Evolutionary conservation across 345 rosid species (phyloP).

Genomic region (Erucastrum elatum): DNA sequence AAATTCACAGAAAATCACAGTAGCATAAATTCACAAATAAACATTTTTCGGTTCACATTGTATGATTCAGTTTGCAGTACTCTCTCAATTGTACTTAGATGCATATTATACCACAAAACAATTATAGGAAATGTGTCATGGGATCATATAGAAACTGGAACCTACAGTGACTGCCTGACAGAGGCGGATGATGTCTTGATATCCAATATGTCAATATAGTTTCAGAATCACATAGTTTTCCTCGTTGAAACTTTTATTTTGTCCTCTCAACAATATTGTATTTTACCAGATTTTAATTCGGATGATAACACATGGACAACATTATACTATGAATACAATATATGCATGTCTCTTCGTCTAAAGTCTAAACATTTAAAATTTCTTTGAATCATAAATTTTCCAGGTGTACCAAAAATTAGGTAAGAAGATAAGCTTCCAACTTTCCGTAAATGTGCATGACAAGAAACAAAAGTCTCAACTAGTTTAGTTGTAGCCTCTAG

Average conservation of each 20-base stretch:
- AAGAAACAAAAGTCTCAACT: not conserved
- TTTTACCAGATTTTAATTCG: no score
- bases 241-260: not conserved
- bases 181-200: not conserved
- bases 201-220: not conserved
- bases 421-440: not conserved
- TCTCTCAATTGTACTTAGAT: not conserved
- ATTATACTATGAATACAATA: not conserved
- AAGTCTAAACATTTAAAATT: not conserved
- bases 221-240: not conserved
- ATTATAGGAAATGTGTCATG: not conserved
- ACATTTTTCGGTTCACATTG: not conserved
- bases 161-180: not conserved
- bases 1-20: not conserved
- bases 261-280: not conserved
- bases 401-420: not conserved
- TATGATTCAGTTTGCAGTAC: not conserved
- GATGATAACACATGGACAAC: no score
- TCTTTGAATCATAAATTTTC: not conserved
- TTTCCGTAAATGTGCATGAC: conserved; percentile 11
- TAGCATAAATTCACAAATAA: not conserved
- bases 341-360: not conserved
- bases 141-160: not conserved
- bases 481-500: not conserved
- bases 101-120: not conserved